Evolutionary conservation across 495 filamentous ascomycete species (phyloP).

Genomic region (Usnea hakonensis): DNA sequence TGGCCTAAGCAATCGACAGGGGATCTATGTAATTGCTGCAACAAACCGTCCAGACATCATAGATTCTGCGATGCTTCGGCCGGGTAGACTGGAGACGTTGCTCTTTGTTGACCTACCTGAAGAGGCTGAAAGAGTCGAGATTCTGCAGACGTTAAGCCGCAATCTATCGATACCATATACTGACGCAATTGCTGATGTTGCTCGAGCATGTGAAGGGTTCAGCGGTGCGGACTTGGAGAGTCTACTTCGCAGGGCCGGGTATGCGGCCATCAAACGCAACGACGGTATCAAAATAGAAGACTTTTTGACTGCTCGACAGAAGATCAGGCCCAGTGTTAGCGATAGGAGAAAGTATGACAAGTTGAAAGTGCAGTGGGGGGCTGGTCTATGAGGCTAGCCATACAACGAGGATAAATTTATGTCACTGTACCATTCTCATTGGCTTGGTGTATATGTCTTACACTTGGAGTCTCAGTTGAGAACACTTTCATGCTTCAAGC

Average conservation of each 20-base stretch:
- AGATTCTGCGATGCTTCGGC: slow-evolving; percentile 88
- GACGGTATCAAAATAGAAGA: slow-evolving; percentile 59
- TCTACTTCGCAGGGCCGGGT: slow-evolving; percentile 66
- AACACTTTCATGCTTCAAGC: background rate
- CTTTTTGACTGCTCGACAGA: slow-evolving; percentile 64
- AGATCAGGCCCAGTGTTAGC: slow-evolving; percentile 74
- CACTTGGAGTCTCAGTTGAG: background rate
- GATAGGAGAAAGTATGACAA: slow-evolving; percentile 63
- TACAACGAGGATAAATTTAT: background rate
- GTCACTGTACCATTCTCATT: background rate
- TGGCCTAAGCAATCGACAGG: slow-evolving; percentile 68
- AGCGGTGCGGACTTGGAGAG: slow-evolving; percentile 84
- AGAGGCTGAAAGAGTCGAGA: slow-evolving; percentile 71
- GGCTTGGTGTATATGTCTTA: background rate
- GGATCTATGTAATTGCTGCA: slow-evolving; percentile 91
- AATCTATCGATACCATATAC: slow-evolving; percentile 46
- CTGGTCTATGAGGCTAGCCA: slow-evolving; percentile 16
- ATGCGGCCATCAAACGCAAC: slow-evolving; percentile 62
- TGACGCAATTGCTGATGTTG: slow-evolving; percentile 47
- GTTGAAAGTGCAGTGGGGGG: slow-evolving; percentile 45
- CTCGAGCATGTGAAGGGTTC: slow-evolving; percentile 71
- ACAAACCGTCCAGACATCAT: slow-evolving; percentile 96
- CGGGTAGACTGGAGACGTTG: slow-evolving; percentile 79
- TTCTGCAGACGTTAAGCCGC: slow-evolving; percentile 67
- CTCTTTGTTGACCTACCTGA: slow-evolving; percentile 86